A percentile compares a stretch with the other conserved stretches of the same genome.
Evolutionary conservation across 441 rosid species (phyloP).

Genomic region (Pelargonium cotyledonis): DNA sequence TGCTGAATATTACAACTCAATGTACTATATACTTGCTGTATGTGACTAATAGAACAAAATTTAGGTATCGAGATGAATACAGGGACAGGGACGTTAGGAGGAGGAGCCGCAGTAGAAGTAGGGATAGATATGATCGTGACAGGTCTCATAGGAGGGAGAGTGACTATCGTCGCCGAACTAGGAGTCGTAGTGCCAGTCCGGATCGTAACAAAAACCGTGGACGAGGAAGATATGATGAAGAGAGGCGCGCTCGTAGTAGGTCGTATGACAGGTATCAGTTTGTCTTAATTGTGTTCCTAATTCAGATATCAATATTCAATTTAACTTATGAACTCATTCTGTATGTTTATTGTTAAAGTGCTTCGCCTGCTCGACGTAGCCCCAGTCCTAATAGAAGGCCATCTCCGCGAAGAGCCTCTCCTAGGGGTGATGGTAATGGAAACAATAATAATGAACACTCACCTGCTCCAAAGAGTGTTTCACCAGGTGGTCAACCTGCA

Average conservation of each 20-base stretch:
- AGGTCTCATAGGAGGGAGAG: constrained; percentile 47
- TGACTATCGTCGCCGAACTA: constrained; percentile 44
- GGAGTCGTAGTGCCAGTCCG: constrained; percentile 61
- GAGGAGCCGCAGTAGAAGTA: constrained; percentile 60
- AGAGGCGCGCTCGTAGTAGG: constrained; percentile 42
- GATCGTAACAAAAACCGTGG: constrained; percentile 39
- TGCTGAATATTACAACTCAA: neutral
- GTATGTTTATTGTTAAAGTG: constrained; percentile 27
- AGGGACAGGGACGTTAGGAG: constrained; percentile 46
- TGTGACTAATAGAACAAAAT: constrained; percentile 11
- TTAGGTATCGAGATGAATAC: constrained; percentile 51
- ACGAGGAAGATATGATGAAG: constrained; percentile 53
- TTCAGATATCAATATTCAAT: neutral
- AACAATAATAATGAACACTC: constrained; percentile 29
- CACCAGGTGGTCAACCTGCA: constrained; percentile 35
- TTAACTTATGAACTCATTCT: neutral
- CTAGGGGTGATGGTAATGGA: constrained; percentile 37
- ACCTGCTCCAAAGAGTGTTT: constrained; percentile 37
- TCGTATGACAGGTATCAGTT: constrained; percentile 43
- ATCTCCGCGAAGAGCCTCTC: constrained; percentile 31
- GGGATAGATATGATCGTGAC: constrained; percentile 49
- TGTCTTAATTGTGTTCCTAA: neutral
- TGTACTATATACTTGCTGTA: neutral
- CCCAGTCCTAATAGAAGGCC: constrained; percentile 37
- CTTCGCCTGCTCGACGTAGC: constrained; percentile 44